Evolutionary conservation across 2,329 filamentous ascomycete genomes (phyloP).

Genomic region (Hypoxylon sp.): DNA sequence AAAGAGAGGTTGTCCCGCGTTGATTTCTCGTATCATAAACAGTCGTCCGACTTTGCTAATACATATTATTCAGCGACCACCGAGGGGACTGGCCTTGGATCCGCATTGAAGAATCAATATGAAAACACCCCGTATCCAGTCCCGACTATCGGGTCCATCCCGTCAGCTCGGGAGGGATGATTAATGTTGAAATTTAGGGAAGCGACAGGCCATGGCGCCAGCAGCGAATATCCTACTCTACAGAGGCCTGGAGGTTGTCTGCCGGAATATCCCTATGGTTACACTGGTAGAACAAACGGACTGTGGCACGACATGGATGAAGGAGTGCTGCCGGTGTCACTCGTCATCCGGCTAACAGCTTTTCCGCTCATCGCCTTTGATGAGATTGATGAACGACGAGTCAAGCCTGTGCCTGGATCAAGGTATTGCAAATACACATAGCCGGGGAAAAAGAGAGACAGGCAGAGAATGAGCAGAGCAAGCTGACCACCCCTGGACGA

Average conservation of each 20-base stretch:
- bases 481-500: background rate
- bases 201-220: conserved; percentile 19
- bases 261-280: conserved; percentile 20
- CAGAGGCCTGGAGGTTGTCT: conserved; percentile 19
- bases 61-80: background rate
- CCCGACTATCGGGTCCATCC: conserved; percentile 18
- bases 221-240: conserved; percentile 4
- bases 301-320: conserved; percentile 35
- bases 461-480: background rate
- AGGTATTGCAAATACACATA: conserved; percentile 12
- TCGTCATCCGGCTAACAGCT: conserved; percentile 29
- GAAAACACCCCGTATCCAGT: conserved; percentile 3
- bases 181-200: conserved; percentile 18
- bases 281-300: conserved; percentile 32
- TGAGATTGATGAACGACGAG: conserved; percentile 16
- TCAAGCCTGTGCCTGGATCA: conserved; percentile 28
- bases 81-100: background rate
- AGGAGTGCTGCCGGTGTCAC: conserved; percentile 34
- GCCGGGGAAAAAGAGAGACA: background rate
- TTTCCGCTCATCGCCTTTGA: conserved; percentile 23
- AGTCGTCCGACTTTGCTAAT: conserved; percentile 5
- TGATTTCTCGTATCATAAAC: background rate
- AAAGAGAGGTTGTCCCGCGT: background rate
- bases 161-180: conserved; percentile 24
- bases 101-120: conserved; percentile 8